Conservation (phyloP, 352 stramenopile genomes). For the Phytophthora fragariae region DNA sequence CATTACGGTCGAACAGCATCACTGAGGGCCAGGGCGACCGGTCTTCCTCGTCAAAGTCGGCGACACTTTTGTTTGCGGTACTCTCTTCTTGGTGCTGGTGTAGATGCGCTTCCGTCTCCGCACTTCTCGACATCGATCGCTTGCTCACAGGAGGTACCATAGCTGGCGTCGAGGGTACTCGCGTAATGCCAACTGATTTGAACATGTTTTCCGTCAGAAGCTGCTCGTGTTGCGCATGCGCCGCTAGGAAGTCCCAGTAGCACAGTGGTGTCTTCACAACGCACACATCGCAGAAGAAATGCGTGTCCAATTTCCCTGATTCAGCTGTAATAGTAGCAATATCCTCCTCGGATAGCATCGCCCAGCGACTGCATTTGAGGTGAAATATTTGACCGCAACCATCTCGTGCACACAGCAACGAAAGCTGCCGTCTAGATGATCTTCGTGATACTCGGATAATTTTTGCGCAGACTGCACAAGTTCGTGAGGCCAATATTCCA, state of each 20-base stretch:
- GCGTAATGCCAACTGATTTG: slow-evolving; percentile 42
- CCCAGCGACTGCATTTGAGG: slow-evolving; percentile 74
- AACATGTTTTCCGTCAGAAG: slow-evolving; percentile 66
- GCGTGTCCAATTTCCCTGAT: slow-evolving; percentile 13
- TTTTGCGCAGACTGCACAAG: slow-evolving; percentile 64
- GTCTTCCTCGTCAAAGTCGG: slow-evolving; percentile 26
- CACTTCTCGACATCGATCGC: slow-evolving; percentile 7
- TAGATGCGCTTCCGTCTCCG: neutral
- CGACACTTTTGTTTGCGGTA: neutral
- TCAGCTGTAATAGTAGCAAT: slow-evolving; percentile 9
- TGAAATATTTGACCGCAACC: slow-evolving; percentile 72
- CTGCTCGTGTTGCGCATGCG: slow-evolving; percentile 41
- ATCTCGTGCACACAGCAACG: slow-evolving; percentile 55
- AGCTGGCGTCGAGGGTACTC: slow-evolving; percentile 7
- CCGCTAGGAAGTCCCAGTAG: slow-evolving; percentile 77
- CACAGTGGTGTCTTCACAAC: slow-evolving; percentile 40
- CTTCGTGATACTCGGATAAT: slow-evolving; percentile 48
- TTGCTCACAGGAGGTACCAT: neutral
- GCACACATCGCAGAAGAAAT: slow-evolving; percentile 65
- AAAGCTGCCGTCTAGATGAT: slow-evolving; percentile 25
- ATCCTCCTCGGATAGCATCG: slow-evolving; percentile 40
- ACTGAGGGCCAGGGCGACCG: slow-evolving; percentile 30
- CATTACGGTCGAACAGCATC: slow-evolving; percentile 52
- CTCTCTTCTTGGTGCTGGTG: slow-evolving; percentile 5
- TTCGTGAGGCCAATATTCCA: slow-evolving; percentile 54